Percentiles rank a stretch among this genome's conserved stretches.
Conservation (phyloP, 345 rosid genomes). For the Mangifera indica region DNA sequence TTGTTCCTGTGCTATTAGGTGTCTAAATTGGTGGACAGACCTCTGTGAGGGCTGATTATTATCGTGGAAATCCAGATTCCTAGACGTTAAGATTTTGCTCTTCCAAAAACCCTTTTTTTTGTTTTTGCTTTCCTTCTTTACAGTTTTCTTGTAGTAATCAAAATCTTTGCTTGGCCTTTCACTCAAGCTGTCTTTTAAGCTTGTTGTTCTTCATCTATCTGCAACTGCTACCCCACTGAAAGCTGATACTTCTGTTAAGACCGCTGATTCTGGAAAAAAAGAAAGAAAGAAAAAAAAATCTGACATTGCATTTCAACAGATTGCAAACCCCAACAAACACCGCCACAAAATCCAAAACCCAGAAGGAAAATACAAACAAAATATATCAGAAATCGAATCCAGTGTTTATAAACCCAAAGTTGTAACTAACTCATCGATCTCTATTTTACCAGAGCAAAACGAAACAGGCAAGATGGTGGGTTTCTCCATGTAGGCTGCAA, state of each 20-base stretch:
- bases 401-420: neutral
- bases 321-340: constrained; percentile 33
- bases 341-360: constrained; percentile 33
- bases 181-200: constrained; percentile 27
- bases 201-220: constrained; percentile 27
- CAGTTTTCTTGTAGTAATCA: neutral
- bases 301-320: constrained; percentile 45
- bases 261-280: constrained; percentile 40
- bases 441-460: constrained; percentile 19
- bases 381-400: constrained; percentile 11
- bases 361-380: constrained; percentile 11
- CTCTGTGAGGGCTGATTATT: constrained; percentile 20
- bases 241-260: constrained; percentile 36
- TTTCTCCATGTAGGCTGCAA: constrained; percentile 12
- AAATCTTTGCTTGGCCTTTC: constrained; percentile 12
- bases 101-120: constrained; percentile 3
- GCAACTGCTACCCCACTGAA: constrained; percentile 36
- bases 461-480: constrained; percentile 13
- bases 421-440: constrained; percentile 16
- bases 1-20: constrained; percentile 14
- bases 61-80: constrained; percentile 43
- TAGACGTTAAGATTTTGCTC: constrained; percentile 13
- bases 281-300: constrained; percentile 35
- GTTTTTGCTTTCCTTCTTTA: neutral
- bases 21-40: constrained; percentile 15